A percentile compares a stretch with the other conserved stretches of the same genome.
Conservation (phyloP, 495 filamentous ascomycete species). For the Pseudotulostoma volvatum region DNA sequence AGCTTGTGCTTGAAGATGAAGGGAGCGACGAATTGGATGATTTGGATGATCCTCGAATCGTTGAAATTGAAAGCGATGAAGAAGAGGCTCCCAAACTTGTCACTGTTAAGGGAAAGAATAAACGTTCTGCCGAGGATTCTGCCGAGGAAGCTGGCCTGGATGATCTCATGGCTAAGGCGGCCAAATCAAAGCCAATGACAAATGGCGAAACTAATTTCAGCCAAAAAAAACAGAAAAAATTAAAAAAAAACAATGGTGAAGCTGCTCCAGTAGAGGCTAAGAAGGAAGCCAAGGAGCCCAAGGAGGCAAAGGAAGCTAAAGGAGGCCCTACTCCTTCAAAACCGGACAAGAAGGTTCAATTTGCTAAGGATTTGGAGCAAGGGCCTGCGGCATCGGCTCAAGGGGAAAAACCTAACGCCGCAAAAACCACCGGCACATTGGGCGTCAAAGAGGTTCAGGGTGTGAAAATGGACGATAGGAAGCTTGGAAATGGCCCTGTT, state of each 20-base stretch:
- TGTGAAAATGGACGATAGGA: conserved; percentile 89
- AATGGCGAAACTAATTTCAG: conserved; percentile 50
- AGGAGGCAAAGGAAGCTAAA: conserved; percentile 38
- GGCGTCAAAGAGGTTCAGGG: conserved; percentile 67
- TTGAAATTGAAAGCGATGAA: conserved; percentile 72
- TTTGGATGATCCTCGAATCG: conserved; percentile 63
- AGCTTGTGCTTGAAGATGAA: conserved; percentile 45
- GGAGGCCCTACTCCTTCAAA: conserved; percentile 15
- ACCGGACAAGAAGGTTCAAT: conserved; percentile 90
- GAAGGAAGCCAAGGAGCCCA: conserved; percentile 33
- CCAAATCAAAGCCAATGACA: conserved; percentile 36
- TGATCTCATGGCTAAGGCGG: conserved; percentile 58
- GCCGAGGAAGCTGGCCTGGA: conserved; percentile 48
- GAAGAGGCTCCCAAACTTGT: conserved; percentile 58
- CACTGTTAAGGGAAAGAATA: conserved; percentile 64
- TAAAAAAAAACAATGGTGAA: conserved; percentile 93
- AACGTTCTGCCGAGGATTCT: conserved; percentile 54
- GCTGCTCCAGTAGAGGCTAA: conserved; percentile 44
- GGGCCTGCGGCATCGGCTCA: conserved; percentile 57
- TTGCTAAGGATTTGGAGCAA: conserved; percentile 95
- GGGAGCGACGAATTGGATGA: conserved; percentile 75
- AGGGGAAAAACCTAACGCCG: conserved; percentile 26
- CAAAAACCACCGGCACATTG: conserved; percentile 38
- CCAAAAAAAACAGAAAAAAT: conserved; percentile 98
- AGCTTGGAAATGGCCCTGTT: conserved; percentile 61